Conservation (phyloP, 2,329 filamentous ascomycete genomes). For the Thermothelomyces thermophilus region DNA sequence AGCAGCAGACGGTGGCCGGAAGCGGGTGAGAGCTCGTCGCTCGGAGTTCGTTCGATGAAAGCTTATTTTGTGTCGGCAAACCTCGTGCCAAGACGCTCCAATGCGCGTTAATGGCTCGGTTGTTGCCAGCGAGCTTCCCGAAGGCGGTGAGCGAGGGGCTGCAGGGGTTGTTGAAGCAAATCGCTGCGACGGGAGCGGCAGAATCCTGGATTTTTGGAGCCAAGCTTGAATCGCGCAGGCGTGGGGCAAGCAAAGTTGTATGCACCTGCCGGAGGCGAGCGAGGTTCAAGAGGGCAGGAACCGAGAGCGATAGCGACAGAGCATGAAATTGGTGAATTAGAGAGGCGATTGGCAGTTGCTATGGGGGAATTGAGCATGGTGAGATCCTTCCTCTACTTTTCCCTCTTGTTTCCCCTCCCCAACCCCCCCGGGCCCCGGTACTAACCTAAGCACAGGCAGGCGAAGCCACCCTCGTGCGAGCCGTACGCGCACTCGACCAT, state of each 20-base stretch:
- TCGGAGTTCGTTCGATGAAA: conserved; percentile 9
- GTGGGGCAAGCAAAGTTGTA: conserved; percentile 4
- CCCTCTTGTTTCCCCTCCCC: too few species aligned
- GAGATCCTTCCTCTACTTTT: not conserved
- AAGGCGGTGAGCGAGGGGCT: conserved; percentile 38
- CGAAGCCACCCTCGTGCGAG: conserved; percentile 40
- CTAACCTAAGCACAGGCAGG: conserved; percentile 14
- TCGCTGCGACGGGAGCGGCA: conserved; percentile 32
- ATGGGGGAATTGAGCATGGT: conserved; percentile 14
- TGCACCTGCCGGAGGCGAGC: not conserved
- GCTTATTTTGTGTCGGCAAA: conserved; percentile 22
- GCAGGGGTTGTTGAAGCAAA: conserved; percentile 14
- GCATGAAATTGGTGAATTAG: not conserved
- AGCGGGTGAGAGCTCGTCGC: conserved; percentile 9
- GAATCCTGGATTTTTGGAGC: conserved; percentile 41
- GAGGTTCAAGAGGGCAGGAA: not conserved
- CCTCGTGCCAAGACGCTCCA: conserved; percentile 17
- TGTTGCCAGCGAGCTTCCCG: conserved; percentile 27
- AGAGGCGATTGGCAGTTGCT: not conserved
- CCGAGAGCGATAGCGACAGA: not conserved
- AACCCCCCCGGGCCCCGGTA: not conserved
- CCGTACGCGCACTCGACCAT: conserved; percentile 50
- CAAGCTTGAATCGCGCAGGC: conserved; percentile 7
- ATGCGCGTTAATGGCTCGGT: conserved; percentile 19
- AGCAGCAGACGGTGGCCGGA: conserved; percentile 5